Evolutionary conservation across 257 asterid species (phyloP), one percentile per base, ranked within the genome.

Genomic region (Solanum virginianum): DNA sequence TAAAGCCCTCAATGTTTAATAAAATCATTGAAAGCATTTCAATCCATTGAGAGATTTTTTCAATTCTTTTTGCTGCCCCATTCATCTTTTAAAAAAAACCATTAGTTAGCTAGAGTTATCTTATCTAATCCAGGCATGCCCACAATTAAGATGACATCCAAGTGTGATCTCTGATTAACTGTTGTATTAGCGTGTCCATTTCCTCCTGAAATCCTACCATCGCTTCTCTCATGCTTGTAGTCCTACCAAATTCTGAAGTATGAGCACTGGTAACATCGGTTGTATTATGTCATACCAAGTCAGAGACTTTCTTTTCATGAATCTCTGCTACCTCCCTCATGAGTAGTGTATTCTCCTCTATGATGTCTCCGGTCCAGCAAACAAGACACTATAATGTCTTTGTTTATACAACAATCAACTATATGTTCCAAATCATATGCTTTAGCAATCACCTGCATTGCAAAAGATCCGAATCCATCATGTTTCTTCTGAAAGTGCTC

Each of bases 401-500:
- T 56, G 13, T 13, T 66, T 11, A 75, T 74, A 81, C 51, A 84
- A 6, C 66, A 68, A 72, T 16, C 53, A 74, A 86, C 26, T 14
- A 87, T 10, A 63, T 85, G 85, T 8, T 87, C 84, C 39, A 86
- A 87, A 60, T 84, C 83, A 86, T 84, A 84, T 51, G 87, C 82
- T 26, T 24, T 63, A 12, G 9, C 41, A 24, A 26, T 63, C 71
- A 63, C 39, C 39, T 11, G 69, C 39, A 62, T 62, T 0, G 4
- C 3, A 62, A 22, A 22, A 22, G 1, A 62, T 62, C 1, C 0
- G 18, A 24, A 62, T 62, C 17, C 36, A 22, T 63, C 71, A 5
- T 63, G 4, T 0, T 63, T 17, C 18, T 24, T 26, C 39, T 63
- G 41, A 24, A 63, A 63, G 16, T 26, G 41, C 66, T n/a, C 29